Evolutionary conservation across 2,329 filamentous ascomycete genomes (phyloP).

Genomic region (Calonectria pseudoreteaudii): DNA sequence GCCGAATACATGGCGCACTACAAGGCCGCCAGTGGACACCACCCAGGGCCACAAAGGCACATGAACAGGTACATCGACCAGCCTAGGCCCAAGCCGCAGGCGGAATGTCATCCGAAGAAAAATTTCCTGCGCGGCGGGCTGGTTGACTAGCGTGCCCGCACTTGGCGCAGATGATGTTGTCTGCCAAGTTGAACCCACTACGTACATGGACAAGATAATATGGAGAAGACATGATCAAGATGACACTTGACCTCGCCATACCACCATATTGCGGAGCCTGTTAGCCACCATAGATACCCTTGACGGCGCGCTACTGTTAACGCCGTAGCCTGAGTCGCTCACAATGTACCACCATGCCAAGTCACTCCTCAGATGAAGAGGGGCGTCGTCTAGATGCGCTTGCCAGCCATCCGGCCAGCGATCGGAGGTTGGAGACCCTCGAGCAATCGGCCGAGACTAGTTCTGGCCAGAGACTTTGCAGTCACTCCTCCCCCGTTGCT

Average conservation of each 20-base stretch:
- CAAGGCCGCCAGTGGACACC: not conserved
- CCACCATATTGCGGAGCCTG: not conserved
- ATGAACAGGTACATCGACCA: constrained; percentile 7
- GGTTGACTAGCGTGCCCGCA: constrained; percentile 16
- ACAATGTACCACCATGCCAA: not conserved
- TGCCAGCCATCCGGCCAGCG: constrained; percentile 9
- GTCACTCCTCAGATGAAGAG: not conserved
- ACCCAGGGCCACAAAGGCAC: not conserved
- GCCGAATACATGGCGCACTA: constrained; percentile 1
- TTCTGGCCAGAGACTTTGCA: constrained; percentile 4
- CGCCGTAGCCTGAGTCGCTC: constrained; percentile 8
- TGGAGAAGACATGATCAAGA: not conserved
- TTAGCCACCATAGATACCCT: not conserved
- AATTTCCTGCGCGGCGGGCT: constrained; percentile 11
- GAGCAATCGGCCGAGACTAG: constrained; percentile 28
- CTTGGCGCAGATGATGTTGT: constrained; percentile 16
- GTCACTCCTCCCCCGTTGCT: not conserved
- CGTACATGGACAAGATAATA: not conserved
- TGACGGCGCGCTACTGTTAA: constrained; percentile 2
- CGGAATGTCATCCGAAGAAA: constrained; percentile 16
- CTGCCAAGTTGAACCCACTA: not conserved
- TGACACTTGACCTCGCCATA: constrained; percentile 3
- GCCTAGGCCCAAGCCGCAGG: constrained; percentile 14
- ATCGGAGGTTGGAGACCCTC: constrained; percentile 14
- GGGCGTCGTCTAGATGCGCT: not conserved